Percentiles rank a stretch among this genome's conserved stretches.
Evolutionary conservation across 1,284 basidiomycete species (phyloP).

Genomic region (Farysia itapuensis): DNA sequence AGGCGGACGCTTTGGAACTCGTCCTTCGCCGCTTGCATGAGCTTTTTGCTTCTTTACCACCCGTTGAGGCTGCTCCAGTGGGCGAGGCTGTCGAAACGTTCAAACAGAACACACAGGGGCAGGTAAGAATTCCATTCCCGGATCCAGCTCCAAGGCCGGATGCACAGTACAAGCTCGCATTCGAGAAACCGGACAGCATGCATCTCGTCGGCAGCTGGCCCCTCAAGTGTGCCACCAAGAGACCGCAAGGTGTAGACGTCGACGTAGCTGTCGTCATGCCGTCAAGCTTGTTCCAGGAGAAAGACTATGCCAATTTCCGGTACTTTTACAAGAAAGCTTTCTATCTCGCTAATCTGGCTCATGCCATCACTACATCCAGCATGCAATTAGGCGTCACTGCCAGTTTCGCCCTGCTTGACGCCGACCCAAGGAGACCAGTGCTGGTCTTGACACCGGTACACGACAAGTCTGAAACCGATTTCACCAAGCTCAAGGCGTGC

Average conservation of each 20-base stretch:
- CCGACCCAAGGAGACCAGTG: constrained; percentile 72
- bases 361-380: constrained; percentile 63
- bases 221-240: constrained; percentile 43
- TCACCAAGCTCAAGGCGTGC: constrained; percentile 70
- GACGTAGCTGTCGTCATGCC: constrained; percentile 55
- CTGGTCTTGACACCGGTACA: constrained; percentile 68
- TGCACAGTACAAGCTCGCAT: constrained; percentile 69
- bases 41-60: constrained; percentile 26
- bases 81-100: constrained; percentile 49
- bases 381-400: constrained; percentile 66
- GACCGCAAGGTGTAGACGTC: constrained; percentile 50
- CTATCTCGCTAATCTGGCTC: constrained; percentile 80
- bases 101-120: constrained; percentile 63
- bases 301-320: constrained; percentile 85
- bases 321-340: constrained; percentile 92
- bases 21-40: constrained; percentile 50
- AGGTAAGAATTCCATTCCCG: constrained; percentile 62
- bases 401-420: constrained; percentile 67
- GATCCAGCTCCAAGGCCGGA: constrained; percentile 49
- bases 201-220: constrained; percentile 59
- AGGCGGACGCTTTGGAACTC: constrained; percentile 44
- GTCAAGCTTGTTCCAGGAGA: constrained; percentile 83
- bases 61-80: constrained; percentile 32
- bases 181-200: constrained; percentile 83
- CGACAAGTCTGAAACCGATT: constrained; percentile 67